Evolutionary conservation across 768 basidiomycete genomes (phyloP).

Genomic region (Boletus rubroflammeus): DNA sequence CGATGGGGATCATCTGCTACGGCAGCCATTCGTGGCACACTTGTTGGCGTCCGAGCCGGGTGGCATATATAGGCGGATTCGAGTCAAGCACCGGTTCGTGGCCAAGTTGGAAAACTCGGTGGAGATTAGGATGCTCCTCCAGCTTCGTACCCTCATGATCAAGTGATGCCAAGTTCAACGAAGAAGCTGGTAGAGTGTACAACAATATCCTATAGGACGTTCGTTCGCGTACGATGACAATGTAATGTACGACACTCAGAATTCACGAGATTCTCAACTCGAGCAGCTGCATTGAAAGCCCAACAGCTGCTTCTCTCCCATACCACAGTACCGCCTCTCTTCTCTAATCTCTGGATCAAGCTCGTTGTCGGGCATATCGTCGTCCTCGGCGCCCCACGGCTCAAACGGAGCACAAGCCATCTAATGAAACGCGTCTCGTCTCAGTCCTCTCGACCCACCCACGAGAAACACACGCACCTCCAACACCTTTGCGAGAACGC

Average conservation of each 20-base stretch:
- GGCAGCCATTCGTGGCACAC: conserved; percentile 20
- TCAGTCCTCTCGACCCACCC: background rate
- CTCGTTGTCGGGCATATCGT: conserved; percentile 39
- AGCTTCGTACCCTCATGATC: conserved; percentile 20
- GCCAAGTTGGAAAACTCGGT: conserved; percentile 16
- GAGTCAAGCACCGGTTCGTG: conserved; percentile 19
- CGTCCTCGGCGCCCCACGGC: conserved; percentile 78
- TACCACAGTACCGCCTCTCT: conserved; percentile 71
- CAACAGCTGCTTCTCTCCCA: conserved; percentile 71
- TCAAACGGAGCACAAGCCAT: conserved; percentile 89
- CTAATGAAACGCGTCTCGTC: conserved; percentile 33
- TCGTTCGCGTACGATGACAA: background rate
- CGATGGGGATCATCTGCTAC: conserved; percentile 15
- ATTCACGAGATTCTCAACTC: conserved; percentile 43
- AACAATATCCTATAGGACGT: background rate
- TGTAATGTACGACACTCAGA: background rate
- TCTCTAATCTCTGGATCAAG: conserved; percentile 59
- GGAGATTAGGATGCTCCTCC: conserved; percentile 12
- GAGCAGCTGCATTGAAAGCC: conserved; percentile 96
- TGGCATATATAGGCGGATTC: conserved; percentile 17
- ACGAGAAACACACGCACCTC: conserved; percentile 45
- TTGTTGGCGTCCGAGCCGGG: conserved; percentile 14
- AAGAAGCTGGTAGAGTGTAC: background rate
- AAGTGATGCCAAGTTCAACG: conserved; percentile 1
- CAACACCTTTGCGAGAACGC: conserved; percentile 74